phyloP scores from a whole-genome alignment of 1,284 basidiomycete species.

The Papiliotrema nemorosa region DNA sequence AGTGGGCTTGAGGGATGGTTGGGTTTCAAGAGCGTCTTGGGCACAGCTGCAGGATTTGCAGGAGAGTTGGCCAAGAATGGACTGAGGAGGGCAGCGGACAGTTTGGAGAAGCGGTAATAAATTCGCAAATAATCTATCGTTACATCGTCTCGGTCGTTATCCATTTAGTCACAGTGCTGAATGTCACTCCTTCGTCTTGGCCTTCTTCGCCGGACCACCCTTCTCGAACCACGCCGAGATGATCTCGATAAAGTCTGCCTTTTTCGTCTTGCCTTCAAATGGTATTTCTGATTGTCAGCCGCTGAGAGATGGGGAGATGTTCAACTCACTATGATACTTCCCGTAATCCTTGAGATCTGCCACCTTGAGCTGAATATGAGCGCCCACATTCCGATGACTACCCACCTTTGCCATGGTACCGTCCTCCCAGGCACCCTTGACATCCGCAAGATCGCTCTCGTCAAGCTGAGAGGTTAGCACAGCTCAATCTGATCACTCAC shows the following conservation, averaged over 20 bases:
- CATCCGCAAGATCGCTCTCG: constrained; percentile 63
- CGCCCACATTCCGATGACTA: constrained; percentile 2
- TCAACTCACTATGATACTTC: constrained; percentile 32
- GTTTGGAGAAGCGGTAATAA: constrained; percentile 10
- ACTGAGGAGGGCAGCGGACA: constrained; percentile 13
- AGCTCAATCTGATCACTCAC: background rate
- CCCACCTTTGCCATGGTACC: constrained; percentile 64
- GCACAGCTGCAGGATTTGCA: constrained; percentile 28
- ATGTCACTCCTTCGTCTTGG: constrained; percentile 12
- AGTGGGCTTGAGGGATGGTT: constrained; percentile 36
- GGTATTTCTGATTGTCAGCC: constrained; percentile 26
- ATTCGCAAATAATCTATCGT: no score
- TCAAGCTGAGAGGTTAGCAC: constrained; percentile 53
- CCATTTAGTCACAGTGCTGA: no score
- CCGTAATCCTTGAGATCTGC: constrained; percentile 65
- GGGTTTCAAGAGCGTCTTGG: constrained; percentile 26
- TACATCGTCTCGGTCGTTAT: no score
- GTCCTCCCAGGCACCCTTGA: constrained; percentile 61
- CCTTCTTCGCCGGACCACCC: constrained; percentile 19
- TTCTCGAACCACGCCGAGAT: constrained; percentile 25
- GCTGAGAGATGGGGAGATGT: background rate
- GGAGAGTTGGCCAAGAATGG: constrained; percentile 33
- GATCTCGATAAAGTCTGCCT: constrained; percentile 38
- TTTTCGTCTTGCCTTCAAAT: constrained; percentile 30
- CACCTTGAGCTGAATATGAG: constrained; percentile 64